phyloP scores from a whole-genome alignment of 2,329 filamentous ascomycete genomes.

The Fusarium miscanthi region DNA sequence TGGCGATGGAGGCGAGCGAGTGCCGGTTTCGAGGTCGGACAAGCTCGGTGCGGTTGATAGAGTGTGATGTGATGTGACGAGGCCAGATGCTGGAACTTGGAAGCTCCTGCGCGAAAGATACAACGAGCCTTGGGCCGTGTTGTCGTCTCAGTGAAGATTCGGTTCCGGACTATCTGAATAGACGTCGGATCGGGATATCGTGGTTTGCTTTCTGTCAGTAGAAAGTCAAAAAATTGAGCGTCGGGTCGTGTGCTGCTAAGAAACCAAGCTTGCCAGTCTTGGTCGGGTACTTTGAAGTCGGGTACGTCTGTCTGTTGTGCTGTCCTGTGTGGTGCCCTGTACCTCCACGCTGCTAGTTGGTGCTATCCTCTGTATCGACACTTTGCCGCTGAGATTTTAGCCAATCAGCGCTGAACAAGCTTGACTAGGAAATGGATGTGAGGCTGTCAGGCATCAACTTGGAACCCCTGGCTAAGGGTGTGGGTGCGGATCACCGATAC shows the following conservation, averaged over 20 bases:
- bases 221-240: constrained; percentile 11
- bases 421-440: constrained; percentile 8
- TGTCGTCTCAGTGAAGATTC: constrained; percentile 4
- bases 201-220: neutral
- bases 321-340: constrained; percentile 39
- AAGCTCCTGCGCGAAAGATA: constrained; percentile 26
- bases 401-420: constrained; percentile 43
- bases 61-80: constrained; percentile 29
- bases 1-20: constrained; percentile 29
- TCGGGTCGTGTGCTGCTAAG: constrained; percentile 28
- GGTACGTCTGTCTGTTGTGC: constrained; percentile 31
- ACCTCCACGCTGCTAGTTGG: constrained; percentile 32
- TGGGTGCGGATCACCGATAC: neutral
- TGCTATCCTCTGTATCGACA: constrained; percentile 28
- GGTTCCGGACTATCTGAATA: neutral
- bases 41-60: constrained; percentile 32
- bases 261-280: constrained; percentile 33
- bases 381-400: constrained; percentile 41
- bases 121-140: constrained; percentile 29
- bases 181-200: constrained; percentile 13
- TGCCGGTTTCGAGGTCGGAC: constrained; percentile 36
- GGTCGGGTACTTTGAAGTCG: constrained; percentile 21
- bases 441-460: constrained; percentile 48
- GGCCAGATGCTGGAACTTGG: constrained; percentile 5
- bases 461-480: constrained; percentile 27